Conservation (phyloP, 2,329 filamentous ascomycete species). For the Ceratocystis eucalypticola region DNA sequence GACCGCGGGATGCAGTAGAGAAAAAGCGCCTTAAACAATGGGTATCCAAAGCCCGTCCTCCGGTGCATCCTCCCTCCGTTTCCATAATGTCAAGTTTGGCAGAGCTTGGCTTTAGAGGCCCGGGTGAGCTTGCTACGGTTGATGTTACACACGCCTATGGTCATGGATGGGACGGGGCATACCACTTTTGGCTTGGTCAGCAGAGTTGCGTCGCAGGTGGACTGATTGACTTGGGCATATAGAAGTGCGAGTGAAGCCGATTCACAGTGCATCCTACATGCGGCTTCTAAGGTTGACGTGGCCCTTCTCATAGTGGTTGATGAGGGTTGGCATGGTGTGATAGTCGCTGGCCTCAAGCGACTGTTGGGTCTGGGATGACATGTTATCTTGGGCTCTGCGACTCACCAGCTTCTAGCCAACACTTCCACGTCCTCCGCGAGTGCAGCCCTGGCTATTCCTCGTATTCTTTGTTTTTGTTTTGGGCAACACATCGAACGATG, state of each 20-base stretch:
- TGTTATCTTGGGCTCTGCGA: background rate
- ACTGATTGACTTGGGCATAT: background rate
- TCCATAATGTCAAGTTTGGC: background rate
- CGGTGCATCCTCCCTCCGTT: background rate
- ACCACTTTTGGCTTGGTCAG: background rate
- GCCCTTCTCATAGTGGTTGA: background rate
- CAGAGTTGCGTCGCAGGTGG: background rate
- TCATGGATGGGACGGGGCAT: background rate
- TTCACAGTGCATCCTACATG: background rate
- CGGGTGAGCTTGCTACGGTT: background rate
- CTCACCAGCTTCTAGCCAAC: background rate
- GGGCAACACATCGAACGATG: background rate
- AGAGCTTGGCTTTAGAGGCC: background rate
- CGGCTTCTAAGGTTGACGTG: background rate
- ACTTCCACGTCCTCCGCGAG: background rate
- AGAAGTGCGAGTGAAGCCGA: background rate
- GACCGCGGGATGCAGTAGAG: background rate
- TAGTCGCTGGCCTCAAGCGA: background rate
- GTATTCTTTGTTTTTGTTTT: background rate
- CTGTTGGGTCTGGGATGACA: background rate
- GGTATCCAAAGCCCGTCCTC: background rate
- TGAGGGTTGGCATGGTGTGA: background rate
- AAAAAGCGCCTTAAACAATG: background rate
- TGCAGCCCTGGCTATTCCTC: background rate
- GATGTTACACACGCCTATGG: background rate